phyloP scores from a whole-genome alignment of 73 alveolate species.

The Symbiodinium natans region DNA sequence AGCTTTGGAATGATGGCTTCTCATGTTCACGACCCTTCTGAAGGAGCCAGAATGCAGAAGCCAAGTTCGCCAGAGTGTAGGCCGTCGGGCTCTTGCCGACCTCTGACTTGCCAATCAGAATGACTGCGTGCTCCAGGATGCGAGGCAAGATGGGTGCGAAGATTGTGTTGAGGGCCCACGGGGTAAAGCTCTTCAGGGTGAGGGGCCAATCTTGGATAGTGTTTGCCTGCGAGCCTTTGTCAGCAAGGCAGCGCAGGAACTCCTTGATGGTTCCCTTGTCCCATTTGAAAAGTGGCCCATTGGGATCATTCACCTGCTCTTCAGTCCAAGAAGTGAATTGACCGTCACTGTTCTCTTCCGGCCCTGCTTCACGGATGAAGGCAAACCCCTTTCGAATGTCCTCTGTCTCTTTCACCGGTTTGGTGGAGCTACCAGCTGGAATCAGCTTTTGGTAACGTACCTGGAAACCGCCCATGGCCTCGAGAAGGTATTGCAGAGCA shows the following conservation, averaged over 20 bases:
- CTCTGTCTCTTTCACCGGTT: background rate
- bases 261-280: background rate
- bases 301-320: background rate
- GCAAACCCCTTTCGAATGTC: background rate
- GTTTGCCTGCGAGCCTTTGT: background rate
- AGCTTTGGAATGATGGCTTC: background rate
- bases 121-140: background rate
- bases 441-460: background rate
- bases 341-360: background rate
- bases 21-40: background rate
- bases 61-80: no score
- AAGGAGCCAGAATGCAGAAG: no score
- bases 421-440: background rate
- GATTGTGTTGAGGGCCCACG: background rate
- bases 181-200: background rate
- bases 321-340: background rate
- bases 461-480: no score
- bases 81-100: no score
- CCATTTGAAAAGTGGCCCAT: background rate
- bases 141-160: background rate
- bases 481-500: background rate
- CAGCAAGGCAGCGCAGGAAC: background rate
- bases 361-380: background rate
- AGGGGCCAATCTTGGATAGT: background rate
- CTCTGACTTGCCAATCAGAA: background rate